Percentiles rank a stretch among this genome's conserved stretches.
These are phyloP conservation scores for Mortierella sp. DNA, from an alignment of 371 early-diverging fungal genomes.

Conservation along the genomic window DNA sequence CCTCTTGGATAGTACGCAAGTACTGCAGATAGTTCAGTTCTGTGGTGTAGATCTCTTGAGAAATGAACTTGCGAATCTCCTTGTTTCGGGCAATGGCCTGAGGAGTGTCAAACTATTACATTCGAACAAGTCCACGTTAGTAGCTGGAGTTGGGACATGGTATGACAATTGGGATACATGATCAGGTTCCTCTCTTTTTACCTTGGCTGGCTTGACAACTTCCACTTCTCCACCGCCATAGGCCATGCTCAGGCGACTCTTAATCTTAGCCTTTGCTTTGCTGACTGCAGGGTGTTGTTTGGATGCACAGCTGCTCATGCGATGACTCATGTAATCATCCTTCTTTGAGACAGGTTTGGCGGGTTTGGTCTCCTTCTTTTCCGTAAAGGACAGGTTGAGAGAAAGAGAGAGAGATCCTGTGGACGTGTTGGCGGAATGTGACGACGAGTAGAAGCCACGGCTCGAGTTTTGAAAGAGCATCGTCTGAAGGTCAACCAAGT, in stretches of 20 bases:
- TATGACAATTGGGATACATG: too few relatives aligned
- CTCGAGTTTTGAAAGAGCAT: conserved; percentile 18
- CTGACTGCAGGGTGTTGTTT: conserved; percentile 18
- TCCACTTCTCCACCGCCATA: conserved; percentile 50
- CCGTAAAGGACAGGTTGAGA: background rate
- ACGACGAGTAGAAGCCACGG: conserved; percentile 3
- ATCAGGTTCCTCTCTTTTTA: conserved; percentile 9
- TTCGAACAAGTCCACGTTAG: too few relatives aligned
- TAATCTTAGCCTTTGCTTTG: conserved; percentile 30
- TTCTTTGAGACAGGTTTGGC: conserved; percentile 26
- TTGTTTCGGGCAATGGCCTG: conserved; percentile 48
- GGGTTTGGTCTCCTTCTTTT: conserved; percentile 14
- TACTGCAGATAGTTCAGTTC: conserved; percentile 51
- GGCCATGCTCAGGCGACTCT: conserved; percentile 47
- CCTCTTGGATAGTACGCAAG: conserved; percentile 48
- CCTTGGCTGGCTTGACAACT: conserved; percentile 48
- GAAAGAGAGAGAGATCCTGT: conserved; percentile 29
- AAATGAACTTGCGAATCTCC: conserved; percentile 53
- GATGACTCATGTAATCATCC: conserved; percentile 52
- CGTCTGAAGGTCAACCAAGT: conserved; percentile 39
- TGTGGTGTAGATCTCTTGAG: conserved; percentile 53
- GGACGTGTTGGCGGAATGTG: conserved; percentile 46
- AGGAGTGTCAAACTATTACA: conserved; percentile 53
- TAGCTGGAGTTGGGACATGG: too few relatives aligned
- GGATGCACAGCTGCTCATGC: conserved; percentile 34